Evolutionary conservation across 495 filamentous ascomycete species (phyloP).

Genomic region (Aspergillus affinis): DNA sequence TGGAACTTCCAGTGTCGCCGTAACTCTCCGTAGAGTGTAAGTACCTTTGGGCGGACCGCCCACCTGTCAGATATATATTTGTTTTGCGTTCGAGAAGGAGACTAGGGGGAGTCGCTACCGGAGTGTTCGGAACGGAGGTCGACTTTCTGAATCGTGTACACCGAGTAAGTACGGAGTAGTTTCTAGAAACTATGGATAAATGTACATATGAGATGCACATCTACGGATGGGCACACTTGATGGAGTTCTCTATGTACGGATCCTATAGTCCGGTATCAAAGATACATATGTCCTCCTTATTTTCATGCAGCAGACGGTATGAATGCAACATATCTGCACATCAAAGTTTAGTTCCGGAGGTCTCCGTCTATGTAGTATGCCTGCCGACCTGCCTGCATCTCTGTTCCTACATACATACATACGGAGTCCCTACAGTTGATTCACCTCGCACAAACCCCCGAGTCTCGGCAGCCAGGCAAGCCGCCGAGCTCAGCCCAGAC

Average conservation of each 20-base stretch:
- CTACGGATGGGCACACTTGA: no score
- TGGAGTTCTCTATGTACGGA: background rate
- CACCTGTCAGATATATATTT: background rate
- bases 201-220: background rate
- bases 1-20: background rate
- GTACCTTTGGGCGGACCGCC: no score
- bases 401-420: background rate
- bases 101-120: background rate
- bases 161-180: background rate
- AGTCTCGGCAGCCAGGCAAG: background rate
- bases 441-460: background rate
- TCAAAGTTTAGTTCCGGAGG: background rate
- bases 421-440: background rate
- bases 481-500: no score
- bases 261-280: background rate
- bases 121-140: background rate
- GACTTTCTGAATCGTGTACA: background rate
- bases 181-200: background rate
- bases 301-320: background rate
- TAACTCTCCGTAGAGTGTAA: no score
- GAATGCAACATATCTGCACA: background rate
- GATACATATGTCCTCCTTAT: background rate
- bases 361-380: background rate
- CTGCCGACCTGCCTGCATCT: background rate
- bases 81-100: no score